A percentile compares a stretch with the other conserved stretches of the same genome.
Conservation (phyloP, 805 yeast species). For the Torulaspora delbrueckii region DNA sequence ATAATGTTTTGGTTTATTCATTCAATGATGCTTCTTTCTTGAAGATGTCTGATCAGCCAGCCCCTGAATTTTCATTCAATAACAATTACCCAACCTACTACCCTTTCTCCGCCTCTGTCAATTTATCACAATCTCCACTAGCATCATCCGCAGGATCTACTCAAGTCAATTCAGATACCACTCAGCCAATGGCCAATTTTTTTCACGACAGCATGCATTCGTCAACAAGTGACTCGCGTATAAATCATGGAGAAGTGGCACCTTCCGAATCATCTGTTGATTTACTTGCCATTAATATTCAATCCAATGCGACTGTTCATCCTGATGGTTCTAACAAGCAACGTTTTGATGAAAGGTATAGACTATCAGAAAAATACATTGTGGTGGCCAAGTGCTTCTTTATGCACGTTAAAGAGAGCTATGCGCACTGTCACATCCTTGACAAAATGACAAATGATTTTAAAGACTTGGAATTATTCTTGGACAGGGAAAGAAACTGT, state of each 20-base stretch:
- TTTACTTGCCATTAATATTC: background rate
- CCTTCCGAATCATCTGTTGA: conserved; percentile 9
- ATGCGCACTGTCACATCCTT: conserved; percentile 29
- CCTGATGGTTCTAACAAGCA: conserved; percentile 12
- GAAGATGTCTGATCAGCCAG: conserved; percentile 28
- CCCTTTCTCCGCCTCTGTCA: conserved; percentile 8
- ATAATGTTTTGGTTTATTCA: conserved; percentile 30
- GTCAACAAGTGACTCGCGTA: background rate
- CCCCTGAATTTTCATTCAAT: conserved; percentile 26
- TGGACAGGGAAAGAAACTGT: conserved; percentile 11
- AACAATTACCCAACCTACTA: conserved; percentile 9
- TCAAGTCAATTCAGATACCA: background rate
- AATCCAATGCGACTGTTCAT: background rate
- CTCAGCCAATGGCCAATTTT: background rate
- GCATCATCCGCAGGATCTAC: background rate
- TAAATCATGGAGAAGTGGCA: background rate
- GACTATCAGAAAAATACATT: conserved; percentile 28
- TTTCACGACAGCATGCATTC: background rate
- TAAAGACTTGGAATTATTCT: conserved; percentile 17
- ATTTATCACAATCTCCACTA: conserved; percentile 1
- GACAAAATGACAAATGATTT: conserved; percentile 28
- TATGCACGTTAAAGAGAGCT: conserved; percentile 19
- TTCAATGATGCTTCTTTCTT: conserved; percentile 33
- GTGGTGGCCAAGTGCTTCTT: conserved; percentile 29
- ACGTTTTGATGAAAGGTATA: conserved; percentile 30